phyloP scores from a whole-genome alignment of 2,329 filamentous ascomycete genomes.

The Verticillium albo-atrum region DNA sequence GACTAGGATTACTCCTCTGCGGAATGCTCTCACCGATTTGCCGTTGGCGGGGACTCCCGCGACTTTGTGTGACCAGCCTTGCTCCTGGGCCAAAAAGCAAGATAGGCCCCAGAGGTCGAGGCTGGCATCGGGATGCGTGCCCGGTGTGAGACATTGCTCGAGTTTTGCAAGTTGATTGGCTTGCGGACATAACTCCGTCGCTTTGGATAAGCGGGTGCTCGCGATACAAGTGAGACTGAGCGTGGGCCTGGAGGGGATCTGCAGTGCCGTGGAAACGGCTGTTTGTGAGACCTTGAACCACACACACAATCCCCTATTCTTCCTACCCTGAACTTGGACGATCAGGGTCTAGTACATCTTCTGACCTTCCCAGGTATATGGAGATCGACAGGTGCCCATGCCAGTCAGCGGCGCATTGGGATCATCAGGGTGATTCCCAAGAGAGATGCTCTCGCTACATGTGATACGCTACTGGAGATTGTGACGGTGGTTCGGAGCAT shows the following conservation, averaged over 20 bases:
- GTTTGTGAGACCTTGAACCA: not conserved
- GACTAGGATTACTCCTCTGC: not conserved
- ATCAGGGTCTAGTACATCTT: not conserved
- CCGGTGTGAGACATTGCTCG: not conserved
- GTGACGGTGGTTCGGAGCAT: too few relatives aligned
- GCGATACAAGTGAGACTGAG: too few relatives aligned
- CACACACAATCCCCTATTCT: not conserved
- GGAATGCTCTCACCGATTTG: not conserved
- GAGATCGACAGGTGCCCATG: not conserved
- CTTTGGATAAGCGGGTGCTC: not conserved
- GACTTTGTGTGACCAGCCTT: not conserved
- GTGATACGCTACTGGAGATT: too few relatives aligned
- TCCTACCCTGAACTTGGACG: too few relatives aligned
- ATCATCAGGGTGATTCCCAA: not conserved
- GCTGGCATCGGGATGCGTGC: not conserved
- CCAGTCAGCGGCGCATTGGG: not conserved
- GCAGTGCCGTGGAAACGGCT: not conserved
- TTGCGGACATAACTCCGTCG: not conserved
- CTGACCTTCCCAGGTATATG: not conserved
- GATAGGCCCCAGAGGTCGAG: not conserved
- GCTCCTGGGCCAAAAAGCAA: not conserved
- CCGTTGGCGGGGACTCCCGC: not conserved
- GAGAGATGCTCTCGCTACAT: not conserved
- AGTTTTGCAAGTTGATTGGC: not conserved
- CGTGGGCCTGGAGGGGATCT: too few relatives aligned